Evolutionary conservation across 306 rosid species (phyloP).

Genomic region (Ammopiptanthus mongolicus): DNA sequence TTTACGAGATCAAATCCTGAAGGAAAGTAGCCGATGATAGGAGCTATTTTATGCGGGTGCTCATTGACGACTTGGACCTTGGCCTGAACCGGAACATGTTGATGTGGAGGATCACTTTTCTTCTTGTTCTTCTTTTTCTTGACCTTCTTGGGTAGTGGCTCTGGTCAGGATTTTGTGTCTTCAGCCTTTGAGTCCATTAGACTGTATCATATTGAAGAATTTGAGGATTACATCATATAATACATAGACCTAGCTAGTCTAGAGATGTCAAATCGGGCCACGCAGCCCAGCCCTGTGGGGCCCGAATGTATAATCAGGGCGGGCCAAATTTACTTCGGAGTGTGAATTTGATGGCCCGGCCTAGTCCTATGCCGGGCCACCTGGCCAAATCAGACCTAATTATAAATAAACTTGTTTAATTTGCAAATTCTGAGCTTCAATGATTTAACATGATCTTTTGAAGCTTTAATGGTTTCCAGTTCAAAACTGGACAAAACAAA

Average conservation of each 20-base stretch:
- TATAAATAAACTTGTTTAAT: no score
- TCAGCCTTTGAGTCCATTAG: conserved; percentile 52
- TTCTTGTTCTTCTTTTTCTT: conserved; percentile 30
- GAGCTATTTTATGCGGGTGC: conserved; percentile 44
- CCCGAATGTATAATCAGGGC: no score
- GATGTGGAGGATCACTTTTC: conserved; percentile 12
- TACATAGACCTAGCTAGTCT: background rate
- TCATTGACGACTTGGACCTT: conserved; percentile 43
- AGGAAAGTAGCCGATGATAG: conserved; percentile 73
- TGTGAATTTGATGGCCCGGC: no score
- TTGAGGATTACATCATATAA: background rate
- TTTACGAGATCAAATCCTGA: conserved; percentile 62
- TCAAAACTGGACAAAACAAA: no score
- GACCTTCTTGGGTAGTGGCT: conserved; percentile 22
- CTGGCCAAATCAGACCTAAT: no score
- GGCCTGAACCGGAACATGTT: conserved; percentile 22
- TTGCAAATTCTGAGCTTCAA: no score
- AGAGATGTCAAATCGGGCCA: no score
- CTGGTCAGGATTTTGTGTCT: conserved; percentile 6
- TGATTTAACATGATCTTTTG: no score
- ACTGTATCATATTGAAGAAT: background rate
- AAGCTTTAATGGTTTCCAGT: no score
- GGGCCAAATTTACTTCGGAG: no score
- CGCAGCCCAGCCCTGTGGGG: no score
- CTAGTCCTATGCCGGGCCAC: no score